Percentiles rank a stretch among this genome's conserved stretches.
phyloP scores from a whole-genome alignment of 805 yeast genomes.

The Pichia exigua region DNA sequence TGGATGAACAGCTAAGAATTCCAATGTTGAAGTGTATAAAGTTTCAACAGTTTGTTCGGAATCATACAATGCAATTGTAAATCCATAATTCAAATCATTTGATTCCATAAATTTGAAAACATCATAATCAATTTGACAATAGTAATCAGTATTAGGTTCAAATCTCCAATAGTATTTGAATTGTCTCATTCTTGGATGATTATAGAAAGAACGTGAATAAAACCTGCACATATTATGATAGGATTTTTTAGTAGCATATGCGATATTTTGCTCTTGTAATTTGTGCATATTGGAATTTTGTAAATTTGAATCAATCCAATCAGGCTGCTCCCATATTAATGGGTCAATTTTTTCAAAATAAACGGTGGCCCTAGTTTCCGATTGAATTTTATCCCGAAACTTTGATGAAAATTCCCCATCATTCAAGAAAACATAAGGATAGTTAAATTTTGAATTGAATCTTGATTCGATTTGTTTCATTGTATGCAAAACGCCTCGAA shows the following conservation, averaged over 20 bases:
- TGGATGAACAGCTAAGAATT: conserved; percentile 49
- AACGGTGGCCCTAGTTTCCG: conserved; percentile 35
- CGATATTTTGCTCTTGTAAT: conserved; percentile 33
- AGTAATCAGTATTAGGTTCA: conserved; percentile 67
- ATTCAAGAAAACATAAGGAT: conserved; percentile 76
- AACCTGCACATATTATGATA: conserved; percentile 85
- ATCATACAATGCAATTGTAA: conserved; percentile 61
- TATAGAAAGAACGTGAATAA: conserved; percentile 56
- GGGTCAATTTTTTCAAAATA: conserved; percentile 46
- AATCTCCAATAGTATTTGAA: conserved; percentile 74
- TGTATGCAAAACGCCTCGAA: conserved; percentile 39
- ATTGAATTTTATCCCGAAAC: conserved; percentile 41
- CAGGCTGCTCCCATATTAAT: conserved; percentile 42
- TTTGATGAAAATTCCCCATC: conserved; percentile 55
- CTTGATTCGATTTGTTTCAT: conserved; percentile 52
- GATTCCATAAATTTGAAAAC: conserved; percentile 66
- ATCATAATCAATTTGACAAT: conserved; percentile 65
- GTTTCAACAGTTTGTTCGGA: conserved; percentile 54
- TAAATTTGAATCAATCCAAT: conserved; percentile 29
- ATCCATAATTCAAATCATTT: conserved; percentile 66
- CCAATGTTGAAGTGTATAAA: conserved; percentile 63
- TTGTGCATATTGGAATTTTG: conserved; percentile 31
- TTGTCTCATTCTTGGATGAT: conserved; percentile 53
- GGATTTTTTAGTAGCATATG: conserved; percentile 53
- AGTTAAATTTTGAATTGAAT: conserved; percentile 63